Percentiles rank a stretch among this genome's conserved stretches.
phyloP scores from a whole-genome alignment of 805 yeast species.

The Barnettozyma salicaria region DNA sequence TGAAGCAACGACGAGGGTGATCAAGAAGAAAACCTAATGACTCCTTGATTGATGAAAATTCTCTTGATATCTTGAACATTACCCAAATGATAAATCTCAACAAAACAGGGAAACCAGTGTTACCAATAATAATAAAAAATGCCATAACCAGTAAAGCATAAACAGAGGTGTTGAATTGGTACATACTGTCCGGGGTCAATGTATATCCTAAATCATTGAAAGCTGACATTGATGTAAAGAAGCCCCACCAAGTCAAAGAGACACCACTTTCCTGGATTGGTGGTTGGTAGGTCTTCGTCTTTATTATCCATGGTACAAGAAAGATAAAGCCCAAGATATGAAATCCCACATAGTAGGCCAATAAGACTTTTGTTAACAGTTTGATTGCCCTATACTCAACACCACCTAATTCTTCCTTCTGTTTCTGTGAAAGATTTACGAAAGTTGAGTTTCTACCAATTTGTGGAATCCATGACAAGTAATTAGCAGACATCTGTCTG shows the following conservation, averaged over 20 bases:
- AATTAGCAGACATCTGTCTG: constrained; percentile 48
- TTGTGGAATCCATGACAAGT: constrained; percentile 86
- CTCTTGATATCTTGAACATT: constrained; percentile 59
- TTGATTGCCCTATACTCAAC: constrained; percentile 92
- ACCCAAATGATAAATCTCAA: constrained; percentile 81
- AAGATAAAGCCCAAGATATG: constrained; percentile 50
- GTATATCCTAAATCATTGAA: constrained; percentile 87
- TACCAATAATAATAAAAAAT: constrained; percentile 82
- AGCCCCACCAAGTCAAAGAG: constrained; percentile 88
- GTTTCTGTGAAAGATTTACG: constrained; percentile 71
- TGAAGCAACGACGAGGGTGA: constrained; percentile 96
- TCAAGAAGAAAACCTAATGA: constrained; percentile 81
- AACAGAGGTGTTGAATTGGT: constrained; percentile 53
- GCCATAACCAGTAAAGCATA: constrained; percentile 59
- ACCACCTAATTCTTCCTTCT: constrained; percentile 94
- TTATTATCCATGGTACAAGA: constrained; percentile 57
- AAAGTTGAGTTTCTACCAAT: constrained; percentile 92
- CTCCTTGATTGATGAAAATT: constrained; percentile 58
- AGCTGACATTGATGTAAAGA: constrained; percentile 71
- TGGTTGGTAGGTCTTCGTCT: constrained; percentile 35
- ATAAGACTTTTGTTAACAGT: constrained; percentile 58
- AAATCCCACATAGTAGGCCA: constrained; percentile 69
- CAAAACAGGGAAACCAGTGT: constrained; percentile 88
- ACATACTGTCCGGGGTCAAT: constrained; percentile 76
- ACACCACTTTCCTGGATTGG: constrained; percentile 51